Evolutionary conservation across 225 moss, liverwort and hornwort genomes (phyloP), one percentile per base, ranked within the genome.

Genomic region (Pleurozium schreberi): DNA sequence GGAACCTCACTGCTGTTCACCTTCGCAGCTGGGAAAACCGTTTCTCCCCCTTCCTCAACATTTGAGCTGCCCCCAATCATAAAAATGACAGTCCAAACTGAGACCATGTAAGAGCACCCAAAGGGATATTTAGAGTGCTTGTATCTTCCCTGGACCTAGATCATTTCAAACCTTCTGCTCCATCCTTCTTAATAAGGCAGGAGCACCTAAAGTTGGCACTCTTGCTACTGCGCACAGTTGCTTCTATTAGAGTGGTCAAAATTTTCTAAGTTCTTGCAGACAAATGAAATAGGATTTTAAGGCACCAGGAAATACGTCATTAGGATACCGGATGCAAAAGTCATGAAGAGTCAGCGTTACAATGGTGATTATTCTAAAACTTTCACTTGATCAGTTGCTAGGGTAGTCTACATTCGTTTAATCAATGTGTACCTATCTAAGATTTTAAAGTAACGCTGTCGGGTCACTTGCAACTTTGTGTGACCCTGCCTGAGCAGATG

Each of bases 21-120:
- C 88, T 96, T 94, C 15, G 96, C 87, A 81, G 97, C 96, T 84
- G 99, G 99, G 91, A 99, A 99, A 65, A 99, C 97, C 17, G 99
- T 99, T 84, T 99, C 99, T 90, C 99, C 99, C 76, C 99, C 99
- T 92, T 94, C 90, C 89, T 95, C 96, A 58, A 99, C 99, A 93
- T 99, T 95, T 87, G 96, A 96, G 88, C 98, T 98, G 95, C 92
- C 62, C 89, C 89, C 81, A 85, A 82, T 64, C 89, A 86, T 33
- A n/a, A 38, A 75, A 83, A 74, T 70, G 52, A 15, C 80, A 84
- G 59, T 81, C 87, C 81, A 42, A 81, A 45, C 73, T 45, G 27
- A 21, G 36, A 82, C 61, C 28, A 59, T 67, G 84, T 43, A 53
- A 75, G 81, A 52, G 12, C 60, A 88, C 31, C 31, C 49, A 65